A percentile compares a stretch with the other conserved stretches of the same genome.
Evolutionary conservation across 148 eudicot species (phyloP).

Genomic region (Rhododendron ovatum): DNA sequence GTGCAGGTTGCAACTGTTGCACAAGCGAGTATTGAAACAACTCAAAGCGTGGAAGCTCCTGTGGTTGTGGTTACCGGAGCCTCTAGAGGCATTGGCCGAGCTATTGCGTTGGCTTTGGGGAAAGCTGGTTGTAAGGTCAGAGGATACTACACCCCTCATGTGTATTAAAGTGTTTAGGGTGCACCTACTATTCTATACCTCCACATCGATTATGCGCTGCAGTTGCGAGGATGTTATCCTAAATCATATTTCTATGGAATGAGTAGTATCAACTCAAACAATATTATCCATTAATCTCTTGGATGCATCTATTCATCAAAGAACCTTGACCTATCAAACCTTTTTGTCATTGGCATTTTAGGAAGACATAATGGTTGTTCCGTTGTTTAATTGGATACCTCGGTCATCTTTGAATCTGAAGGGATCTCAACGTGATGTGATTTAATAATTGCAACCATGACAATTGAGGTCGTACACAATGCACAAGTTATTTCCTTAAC

Average conservation of each 20-base stretch:
- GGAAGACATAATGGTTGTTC: no score
- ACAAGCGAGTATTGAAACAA: slow-evolving; percentile 38
- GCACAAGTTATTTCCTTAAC: no score
- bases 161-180: neutral
- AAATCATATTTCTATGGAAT: neutral
- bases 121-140: slow-evolving; percentile 95
- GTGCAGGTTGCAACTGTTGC: slow-evolving; percentile 62
- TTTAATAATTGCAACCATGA: no score
- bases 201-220: no score
- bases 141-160: neutral
- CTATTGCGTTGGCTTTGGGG: slow-evolving; percentile 79
- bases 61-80: slow-evolving; percentile 94
- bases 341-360: no score
- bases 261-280: neutral
- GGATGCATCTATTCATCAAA: no score
- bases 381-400: no score
- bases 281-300: neutral
- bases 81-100: slow-evolving; percentile 92
- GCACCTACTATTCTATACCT: no score
- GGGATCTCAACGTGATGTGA: no score
- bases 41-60: slow-evolving; percentile 56
- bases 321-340: no score
- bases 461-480: no score
- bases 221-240: neutral
- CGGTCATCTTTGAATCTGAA: no score